Evolutionary conservation across 2,329 filamentous ascomycete species (phyloP), one percentile per base, ranked within the genome.

Genomic region (Xylariales sp.): DNA sequence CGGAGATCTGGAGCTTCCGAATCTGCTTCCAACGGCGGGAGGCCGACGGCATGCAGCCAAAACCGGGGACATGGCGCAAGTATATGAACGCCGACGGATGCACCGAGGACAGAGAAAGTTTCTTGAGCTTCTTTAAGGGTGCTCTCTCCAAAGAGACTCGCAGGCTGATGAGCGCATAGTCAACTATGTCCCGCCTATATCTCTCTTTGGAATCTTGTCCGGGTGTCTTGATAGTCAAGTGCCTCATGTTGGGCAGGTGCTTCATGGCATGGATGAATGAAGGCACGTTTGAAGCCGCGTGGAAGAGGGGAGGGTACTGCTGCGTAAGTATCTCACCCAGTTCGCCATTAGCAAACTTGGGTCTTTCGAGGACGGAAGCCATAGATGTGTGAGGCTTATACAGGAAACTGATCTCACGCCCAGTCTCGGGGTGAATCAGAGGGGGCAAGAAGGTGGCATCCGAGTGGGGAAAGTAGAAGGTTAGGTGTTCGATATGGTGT

Each of bases 251-350:
- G 41, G 77, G 66, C 52, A 95, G 60, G 45, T 81, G 68, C 24
- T 74, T 75, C 55, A 95, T 70, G 33, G 85, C 85, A 46, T 80
- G 74, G 50, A 91, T 81, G 65, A 95, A 95, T 27, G 86, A 85
- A 5, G 85, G 78, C 6, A 94, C 83, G 55, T 95, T 93, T 43
- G 87, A 91, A 6, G 89, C 86, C 6, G 88, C 86, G 55, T 95
- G 89, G 64, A 95, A 95, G 3, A 95, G 67, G 5, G 89, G 87
- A 37, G 88, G 87, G 54, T 94, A 95, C 63, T 95, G 88, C 56
- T 88, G 81, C 12, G 88, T 86, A 43, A 95, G 72, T 41, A 94
- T 74, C 55, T 91, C 84, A 44, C 83, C 88, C 53, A 93, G 78
- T 52, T 88, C 85, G 50, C 76, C 73, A 57, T 82, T 86, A 49